phyloP scores from a whole-genome alignment of 108 stramenopile genomes.

The Schizochytrium sp. region DNA sequence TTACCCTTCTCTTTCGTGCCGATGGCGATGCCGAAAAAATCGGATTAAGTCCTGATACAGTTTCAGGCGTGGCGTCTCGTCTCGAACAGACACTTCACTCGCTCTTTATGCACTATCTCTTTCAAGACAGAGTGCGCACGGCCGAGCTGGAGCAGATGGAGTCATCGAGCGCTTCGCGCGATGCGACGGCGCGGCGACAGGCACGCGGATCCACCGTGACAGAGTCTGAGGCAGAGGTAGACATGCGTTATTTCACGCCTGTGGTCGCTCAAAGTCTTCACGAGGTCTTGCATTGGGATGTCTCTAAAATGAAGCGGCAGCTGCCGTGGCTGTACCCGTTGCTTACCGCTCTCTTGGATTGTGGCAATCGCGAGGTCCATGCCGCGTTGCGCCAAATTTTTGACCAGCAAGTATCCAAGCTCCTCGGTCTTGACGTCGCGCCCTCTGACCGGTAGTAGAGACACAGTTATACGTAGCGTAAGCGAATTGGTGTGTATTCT shows the following conservation, averaged over 20 bases:
- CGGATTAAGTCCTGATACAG: background rate
- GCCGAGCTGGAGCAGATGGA: background rate
- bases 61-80: background rate
- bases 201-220: background rate
- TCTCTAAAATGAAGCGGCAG: background rate
- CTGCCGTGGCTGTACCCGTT: constrained; percentile 14
- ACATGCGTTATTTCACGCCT: background rate
- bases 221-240: background rate
- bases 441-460: too few species aligned
- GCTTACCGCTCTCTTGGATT: background rate
- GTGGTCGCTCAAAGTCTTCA: background rate
- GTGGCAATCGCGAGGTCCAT: constrained; percentile 9
- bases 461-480: too few species aligned
- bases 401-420: background rate
- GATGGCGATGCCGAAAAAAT: background rate
- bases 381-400: background rate
- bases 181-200: background rate
- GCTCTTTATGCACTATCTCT: constrained; percentile 12
- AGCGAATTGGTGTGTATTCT: too few species aligned
- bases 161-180: background rate
- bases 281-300: constrained; percentile 1
- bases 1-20: background rate
- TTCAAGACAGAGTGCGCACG: background rate
- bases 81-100: background rate
- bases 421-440: background rate